Percentiles rank a stretch among this genome's conserved stretches.
Conservation (phyloP, 371 early-diverging fungal species). For the Apophysomyces variabilis region DNA sequence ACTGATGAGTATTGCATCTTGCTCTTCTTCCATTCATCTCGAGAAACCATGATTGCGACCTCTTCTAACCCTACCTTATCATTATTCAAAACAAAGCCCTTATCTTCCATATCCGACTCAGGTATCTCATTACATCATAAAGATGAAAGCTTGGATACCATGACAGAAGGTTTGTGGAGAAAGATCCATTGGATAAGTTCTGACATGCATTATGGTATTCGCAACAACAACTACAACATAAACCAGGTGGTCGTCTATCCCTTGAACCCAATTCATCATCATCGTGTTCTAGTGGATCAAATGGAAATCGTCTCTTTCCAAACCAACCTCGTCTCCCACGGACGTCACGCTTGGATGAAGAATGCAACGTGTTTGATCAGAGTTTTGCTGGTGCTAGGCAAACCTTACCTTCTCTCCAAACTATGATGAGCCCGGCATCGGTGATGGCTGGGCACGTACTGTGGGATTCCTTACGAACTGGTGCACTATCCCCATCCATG, state of each 20-base stretch:
- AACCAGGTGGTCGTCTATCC: neutral
- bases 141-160: neutral
- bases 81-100: neutral
- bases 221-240: too few relatives aligned
- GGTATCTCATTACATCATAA: neutral
- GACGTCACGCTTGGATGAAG: conserved; percentile 8
- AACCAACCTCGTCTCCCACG: neutral
- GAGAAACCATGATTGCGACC: neutral
- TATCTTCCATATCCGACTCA: neutral
- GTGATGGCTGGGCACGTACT: conserved; percentile 53
- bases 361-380: conserved; percentile 16
- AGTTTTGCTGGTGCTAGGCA: conserved; percentile 18
- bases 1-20: neutral
- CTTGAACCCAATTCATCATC: neutral
- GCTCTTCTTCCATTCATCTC: neutral
- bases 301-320: neutral
- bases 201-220: too few relatives aligned
- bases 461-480: conserved; percentile 74
- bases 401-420: conserved; percentile 47
- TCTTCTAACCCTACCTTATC: neutral
- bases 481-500: conserved; percentile 80
- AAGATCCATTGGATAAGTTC: too few relatives aligned
- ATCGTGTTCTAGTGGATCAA: neutral
- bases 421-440: conserved; percentile 46
- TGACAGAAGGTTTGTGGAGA: neutral